Evolutionary conservation across 345 rosid species (phyloP).

Genomic region (Eucalyptus regnans): DNA sequence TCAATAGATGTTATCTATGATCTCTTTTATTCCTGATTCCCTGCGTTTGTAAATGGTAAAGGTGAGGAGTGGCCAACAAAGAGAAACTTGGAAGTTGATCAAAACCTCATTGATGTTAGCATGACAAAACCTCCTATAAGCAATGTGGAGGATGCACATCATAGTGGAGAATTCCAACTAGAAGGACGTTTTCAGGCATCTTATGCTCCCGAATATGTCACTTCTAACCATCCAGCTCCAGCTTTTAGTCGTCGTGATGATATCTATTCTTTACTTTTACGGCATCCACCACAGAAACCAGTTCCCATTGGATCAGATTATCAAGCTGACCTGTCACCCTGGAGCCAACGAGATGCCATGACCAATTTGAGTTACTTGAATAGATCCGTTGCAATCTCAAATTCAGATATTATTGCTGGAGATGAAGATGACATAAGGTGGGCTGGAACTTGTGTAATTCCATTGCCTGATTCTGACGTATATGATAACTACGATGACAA

Average conservation of each 20-base stretch:
- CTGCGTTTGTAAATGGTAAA: not conserved
- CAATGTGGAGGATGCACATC: constrained; percentile 10
- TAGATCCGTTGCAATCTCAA: not conserved
- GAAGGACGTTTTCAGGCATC: constrained; percentile 2
- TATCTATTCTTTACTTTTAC: constrained; percentile 5
- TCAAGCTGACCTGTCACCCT: constrained; percentile 46
- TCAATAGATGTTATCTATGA: not conserved
- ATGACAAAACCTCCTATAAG: constrained; percentile 1
- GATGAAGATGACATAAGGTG: constrained; percentile 7
- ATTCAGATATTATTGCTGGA: not conserved
- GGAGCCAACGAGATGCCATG: constrained; percentile 4
- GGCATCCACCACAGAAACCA: constrained; percentile 14
- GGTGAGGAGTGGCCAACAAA: constrained; percentile 1
- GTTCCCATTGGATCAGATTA: constrained; percentile 49
- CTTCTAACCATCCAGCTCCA: constrained; percentile 8
- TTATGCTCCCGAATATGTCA: constrained; percentile 32
- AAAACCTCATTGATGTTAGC: not conserved
- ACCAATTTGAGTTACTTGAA: not conserved
- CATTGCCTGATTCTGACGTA: constrained; percentile 24
- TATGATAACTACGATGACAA: not conserved
- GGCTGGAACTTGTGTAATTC: constrained; percentile 45
- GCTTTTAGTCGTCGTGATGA: constrained; percentile 18
- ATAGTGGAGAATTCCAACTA: constrained; percentile 13
- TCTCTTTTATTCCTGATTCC: not conserved
- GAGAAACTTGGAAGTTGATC: not conserved